A percentile compares a stretch with the other conserved stretches of the same genome.
phyloP scores from a whole-genome alignment of 441 rosid genomes.

The Eutrema salsugineum region DNA sequence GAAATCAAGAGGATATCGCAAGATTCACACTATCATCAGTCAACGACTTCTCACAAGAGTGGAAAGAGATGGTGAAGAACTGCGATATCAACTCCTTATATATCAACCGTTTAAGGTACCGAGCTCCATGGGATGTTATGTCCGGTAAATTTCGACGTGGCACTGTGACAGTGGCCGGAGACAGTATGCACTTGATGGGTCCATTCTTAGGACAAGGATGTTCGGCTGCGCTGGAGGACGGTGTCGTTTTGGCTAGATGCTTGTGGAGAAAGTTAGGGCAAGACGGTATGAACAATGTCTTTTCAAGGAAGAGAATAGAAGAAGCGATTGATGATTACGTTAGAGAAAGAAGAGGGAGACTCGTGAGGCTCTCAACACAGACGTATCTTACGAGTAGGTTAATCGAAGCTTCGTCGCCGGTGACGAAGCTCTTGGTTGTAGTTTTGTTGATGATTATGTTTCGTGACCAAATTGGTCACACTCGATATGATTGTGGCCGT shows the following conservation, averaged over 20 bases:
- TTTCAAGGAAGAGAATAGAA: neutral
- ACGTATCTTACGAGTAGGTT: conserved; percentile 38
- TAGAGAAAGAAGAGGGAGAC: conserved; percentile 38
- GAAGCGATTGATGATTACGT: conserved; percentile 36
- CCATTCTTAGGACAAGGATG: conserved; percentile 64
- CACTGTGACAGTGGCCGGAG: conserved; percentile 55
- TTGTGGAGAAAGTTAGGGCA: conserved; percentile 26
- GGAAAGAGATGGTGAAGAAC: conserved; percentile 36
- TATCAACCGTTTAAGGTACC: conserved; percentile 35
- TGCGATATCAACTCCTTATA: conserved; percentile 29
- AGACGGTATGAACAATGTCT: neutral
- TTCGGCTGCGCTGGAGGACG: conserved; percentile 49
- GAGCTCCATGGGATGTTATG: conserved; percentile 43
- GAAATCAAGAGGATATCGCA: conserved; percentile 29
- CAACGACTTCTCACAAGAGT: conserved; percentile 26
- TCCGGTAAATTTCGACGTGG: conserved; percentile 31
- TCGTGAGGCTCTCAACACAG: conserved; percentile 39
- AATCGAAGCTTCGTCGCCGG: conserved; percentile 15
- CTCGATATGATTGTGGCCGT: conserved; percentile 39
- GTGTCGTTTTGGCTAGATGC: conserved; percentile 46
- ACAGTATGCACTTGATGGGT: conserved; percentile 63
- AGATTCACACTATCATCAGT: conserved; percentile 30
- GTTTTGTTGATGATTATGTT: conserved; percentile 31
- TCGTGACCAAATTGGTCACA: conserved; percentile 32
- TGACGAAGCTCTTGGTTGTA: conserved; percentile 5